phyloP scores from a whole-genome alignment of 176 grass and related monocot genomes.

The Aegilops longissima region DNA sequence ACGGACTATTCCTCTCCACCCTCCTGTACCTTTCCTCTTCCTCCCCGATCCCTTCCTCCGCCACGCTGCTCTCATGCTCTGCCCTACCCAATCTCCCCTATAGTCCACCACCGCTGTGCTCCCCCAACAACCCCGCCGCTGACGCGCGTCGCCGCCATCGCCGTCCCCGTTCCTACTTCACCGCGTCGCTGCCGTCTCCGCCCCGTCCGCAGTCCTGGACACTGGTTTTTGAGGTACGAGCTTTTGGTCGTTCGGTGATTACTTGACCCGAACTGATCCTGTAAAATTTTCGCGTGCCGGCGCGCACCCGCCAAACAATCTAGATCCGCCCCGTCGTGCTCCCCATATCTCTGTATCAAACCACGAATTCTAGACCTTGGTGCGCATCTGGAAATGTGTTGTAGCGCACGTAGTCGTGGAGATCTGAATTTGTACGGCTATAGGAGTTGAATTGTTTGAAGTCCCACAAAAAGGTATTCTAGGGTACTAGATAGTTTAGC shows the following conservation, averaged over 20 bases:
- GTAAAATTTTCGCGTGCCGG: neutral
- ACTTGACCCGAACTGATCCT: neutral
- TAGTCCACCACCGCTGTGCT: neutral
- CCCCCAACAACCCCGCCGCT: neutral
- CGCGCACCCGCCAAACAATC: neutral
- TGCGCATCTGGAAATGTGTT: neutral
- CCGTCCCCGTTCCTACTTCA: neutral
- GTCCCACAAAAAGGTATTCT: neutral
- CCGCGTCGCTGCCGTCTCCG: neutral
- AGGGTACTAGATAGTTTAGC: neutral
- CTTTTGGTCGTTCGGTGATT: neutral
- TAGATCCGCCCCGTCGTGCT: slow-evolving; percentile 15
- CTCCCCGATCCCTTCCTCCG: slow-evolving; percentile 11
- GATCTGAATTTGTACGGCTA: neutral
- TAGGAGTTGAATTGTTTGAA: neutral
- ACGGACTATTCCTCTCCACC: slow-evolving; percentile 7
- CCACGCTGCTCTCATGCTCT: slow-evolving; percentile 23
- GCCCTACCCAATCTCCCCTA: slow-evolving; percentile 5
- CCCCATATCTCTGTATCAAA: neutral
- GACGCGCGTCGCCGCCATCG: slow-evolving; percentile 5
- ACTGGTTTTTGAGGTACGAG: neutral
- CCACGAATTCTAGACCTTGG: neutral
- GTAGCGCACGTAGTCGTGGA: neutral
- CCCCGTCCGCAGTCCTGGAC: neutral
- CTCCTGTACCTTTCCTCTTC: slow-evolving; percentile 1